Conservation (phyloP, 108 stramenopile species). For the Aurantiochytrium sp. region DNA sequence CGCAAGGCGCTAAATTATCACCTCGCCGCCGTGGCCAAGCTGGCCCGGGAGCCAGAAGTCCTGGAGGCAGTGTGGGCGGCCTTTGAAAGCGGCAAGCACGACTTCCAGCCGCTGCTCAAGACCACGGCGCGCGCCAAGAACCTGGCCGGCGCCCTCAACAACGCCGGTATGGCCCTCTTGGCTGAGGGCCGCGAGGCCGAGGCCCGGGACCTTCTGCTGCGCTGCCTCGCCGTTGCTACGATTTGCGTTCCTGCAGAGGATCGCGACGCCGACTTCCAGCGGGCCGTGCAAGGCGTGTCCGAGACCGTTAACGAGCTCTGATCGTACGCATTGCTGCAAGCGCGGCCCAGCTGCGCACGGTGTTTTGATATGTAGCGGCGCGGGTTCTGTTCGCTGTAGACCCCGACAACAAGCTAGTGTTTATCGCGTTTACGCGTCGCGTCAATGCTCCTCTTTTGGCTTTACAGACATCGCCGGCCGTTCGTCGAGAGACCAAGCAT, state of each 20-base stretch:
- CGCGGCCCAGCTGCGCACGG: too few species aligned
- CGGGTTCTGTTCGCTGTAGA: too few species aligned
- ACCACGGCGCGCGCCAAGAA: neutral
- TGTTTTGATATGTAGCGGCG: too few species aligned
- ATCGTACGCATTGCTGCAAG: too few species aligned
- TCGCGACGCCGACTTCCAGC: neutral
- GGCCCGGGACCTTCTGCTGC: neutral
- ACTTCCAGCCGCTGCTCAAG: neutral
- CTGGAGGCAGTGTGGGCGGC: neutral
- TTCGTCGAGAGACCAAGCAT: too few species aligned
- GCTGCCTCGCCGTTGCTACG: neutral
- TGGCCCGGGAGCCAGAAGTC: neutral
- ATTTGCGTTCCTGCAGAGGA: neutral
- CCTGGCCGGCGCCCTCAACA: neutral
- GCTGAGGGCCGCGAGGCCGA: neutral
- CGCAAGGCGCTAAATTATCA: neutral
- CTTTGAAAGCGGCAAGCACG: neutral
- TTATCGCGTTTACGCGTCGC: too few species aligned
- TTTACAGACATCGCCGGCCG: too few species aligned
- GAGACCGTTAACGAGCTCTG: neutral
- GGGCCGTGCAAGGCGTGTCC: neutral
- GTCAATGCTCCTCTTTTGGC: too few species aligned
- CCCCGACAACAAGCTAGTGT: too few species aligned
- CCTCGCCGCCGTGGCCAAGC: neutral
- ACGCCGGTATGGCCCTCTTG: neutral